Evolutionary conservation across 257 asterid species (phyloP).

Genomic region (Petunia secreta): DNA sequence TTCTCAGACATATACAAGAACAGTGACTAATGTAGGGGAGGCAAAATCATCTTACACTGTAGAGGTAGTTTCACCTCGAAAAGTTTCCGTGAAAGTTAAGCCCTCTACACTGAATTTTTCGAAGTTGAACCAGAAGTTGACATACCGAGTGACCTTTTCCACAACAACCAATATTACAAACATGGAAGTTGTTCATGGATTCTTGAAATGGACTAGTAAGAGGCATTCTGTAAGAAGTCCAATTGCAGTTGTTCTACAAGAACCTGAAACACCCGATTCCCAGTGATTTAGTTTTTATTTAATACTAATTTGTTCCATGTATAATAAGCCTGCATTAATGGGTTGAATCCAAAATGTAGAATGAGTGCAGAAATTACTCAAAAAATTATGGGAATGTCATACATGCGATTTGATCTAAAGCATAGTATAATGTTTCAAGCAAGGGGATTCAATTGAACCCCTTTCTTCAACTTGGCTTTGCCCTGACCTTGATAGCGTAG

Average conservation of each 20-base stretch:
- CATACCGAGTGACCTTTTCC: slow-evolving; percentile 28
- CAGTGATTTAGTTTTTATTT: not conserved
- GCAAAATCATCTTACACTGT: slow-evolving; percentile 32
- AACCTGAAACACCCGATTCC: not conserved
- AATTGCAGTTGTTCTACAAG: slow-evolving; percentile 29
- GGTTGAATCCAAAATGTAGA: not conserved
- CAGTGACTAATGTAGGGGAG: slow-evolving; percentile 49
- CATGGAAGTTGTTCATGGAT: slow-evolving; percentile 37
- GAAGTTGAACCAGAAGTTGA: slow-evolving; percentile 26
- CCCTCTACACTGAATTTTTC: slow-evolving; percentile 31
- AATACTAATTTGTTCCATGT: slow-evolving; percentile 8
- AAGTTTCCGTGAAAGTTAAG: slow-evolving; percentile 28
- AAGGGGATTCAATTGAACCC: no score
- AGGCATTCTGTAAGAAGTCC: slow-evolving; percentile 37
- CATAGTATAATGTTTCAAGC: no score
- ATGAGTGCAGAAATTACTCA: not conserved
- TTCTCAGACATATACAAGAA: slow-evolving; percentile 35
- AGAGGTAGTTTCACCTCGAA: slow-evolving; percentile 23
- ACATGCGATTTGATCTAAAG: no score
- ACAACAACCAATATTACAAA: slow-evolving; percentile 19
- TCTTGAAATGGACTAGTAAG: slow-evolving; percentile 36
- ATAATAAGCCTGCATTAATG: not conserved
- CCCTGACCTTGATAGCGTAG: no score
- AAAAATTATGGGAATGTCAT: no score
- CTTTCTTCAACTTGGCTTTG: no score